Evolutionary conservation across 1,139 yeast genomes (phyloP).

Genomic region (Diutina rugosa): DNA sequence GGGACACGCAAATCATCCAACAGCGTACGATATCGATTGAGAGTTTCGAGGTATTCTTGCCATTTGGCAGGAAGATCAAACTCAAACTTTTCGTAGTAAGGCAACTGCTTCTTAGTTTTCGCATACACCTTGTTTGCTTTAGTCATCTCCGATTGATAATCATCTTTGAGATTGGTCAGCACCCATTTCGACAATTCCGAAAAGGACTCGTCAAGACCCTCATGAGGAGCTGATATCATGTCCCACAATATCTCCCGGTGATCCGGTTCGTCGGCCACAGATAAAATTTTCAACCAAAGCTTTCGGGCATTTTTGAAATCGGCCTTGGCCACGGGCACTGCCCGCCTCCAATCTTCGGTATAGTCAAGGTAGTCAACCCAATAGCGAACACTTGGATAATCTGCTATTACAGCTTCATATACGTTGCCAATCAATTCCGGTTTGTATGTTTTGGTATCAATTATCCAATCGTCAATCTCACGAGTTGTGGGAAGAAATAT

Average conservation of each 20-base stretch:
- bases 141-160: conserved; percentile 27
- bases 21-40: not conserved
- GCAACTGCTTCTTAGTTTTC: conserved; percentile 14
- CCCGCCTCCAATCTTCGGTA: conserved; percentile 5
- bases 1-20: not conserved
- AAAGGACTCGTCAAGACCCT: conserved; percentile 26
- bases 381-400: conserved; percentile 7
- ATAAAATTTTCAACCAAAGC: conserved; percentile 21
- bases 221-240: conserved; percentile 31
- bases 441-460: conserved; percentile 6
- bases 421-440: conserved; percentile 9
- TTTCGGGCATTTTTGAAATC: conserved; percentile 21
- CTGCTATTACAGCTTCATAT: conserved; percentile 7
- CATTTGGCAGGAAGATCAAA: conserved; percentile 7
- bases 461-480: conserved; percentile 17
- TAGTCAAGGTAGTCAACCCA: conserved; percentile 9
- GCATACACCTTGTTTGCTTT: conserved; percentile 22
- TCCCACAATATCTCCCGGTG: conserved; percentile 14
- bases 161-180: conserved; percentile 13
- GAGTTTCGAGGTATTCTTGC: not conserved
- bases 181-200: conserved; percentile 30
- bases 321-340: conserved; percentile 7
- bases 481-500: conserved; percentile 10
- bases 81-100: conserved; percentile 18
- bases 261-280: conserved; percentile 7